A percentile compares a stretch with the other conserved stretches of the same genome.
phyloP scores from a whole-genome alignment of 2,329 filamentous ascomycete species.

The Huntiella decipiens region DNA sequence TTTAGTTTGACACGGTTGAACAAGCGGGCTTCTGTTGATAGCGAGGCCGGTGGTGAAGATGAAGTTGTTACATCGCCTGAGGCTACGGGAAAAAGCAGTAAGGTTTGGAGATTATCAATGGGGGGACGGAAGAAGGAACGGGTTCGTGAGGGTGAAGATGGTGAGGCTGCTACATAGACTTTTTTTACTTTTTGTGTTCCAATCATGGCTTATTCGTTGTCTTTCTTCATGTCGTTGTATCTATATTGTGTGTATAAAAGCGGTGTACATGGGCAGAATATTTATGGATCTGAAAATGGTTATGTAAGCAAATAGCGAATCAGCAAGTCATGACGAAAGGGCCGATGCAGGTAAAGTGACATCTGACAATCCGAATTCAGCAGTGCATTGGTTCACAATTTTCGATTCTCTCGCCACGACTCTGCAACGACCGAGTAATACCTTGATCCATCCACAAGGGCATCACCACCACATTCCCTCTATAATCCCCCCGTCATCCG shows the following conservation, averaged over 20 bases:
- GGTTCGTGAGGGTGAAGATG: slow-evolving; percentile 16
- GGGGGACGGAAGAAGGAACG: slow-evolving; percentile 41
- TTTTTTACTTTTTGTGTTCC: neutral
- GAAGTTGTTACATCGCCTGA: slow-evolving; percentile 29
- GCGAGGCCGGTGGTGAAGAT: slow-evolving; percentile 37
- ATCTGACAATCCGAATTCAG: too few species aligned
- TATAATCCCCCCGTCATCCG: neutral
- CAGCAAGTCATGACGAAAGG: too few species aligned
- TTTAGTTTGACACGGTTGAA: slow-evolving; percentile 39
- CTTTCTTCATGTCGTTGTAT: neutral
- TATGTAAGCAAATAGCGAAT: too few species aligned
- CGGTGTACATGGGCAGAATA: too few species aligned
- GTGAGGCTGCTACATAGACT: slow-evolving; percentile 1
- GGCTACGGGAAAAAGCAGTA: slow-evolving; percentile 11
- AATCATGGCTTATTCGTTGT: neutral
- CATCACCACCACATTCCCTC: neutral
- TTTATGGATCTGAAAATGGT: too few species aligned
- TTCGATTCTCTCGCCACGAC: too few species aligned
- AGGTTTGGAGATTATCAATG: slow-evolving; percentile 36
- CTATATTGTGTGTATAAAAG: too few species aligned
- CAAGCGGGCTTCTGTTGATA: slow-evolving; percentile 39
- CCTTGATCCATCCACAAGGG: neutral
- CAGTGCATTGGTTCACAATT: too few species aligned
- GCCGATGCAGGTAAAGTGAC: too few species aligned
- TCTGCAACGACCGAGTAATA: too few species aligned